Base-by-base conservation (phyloP, 2,329 filamentous ascomycete species). In the Plenodomus lindquistii region DNA sequence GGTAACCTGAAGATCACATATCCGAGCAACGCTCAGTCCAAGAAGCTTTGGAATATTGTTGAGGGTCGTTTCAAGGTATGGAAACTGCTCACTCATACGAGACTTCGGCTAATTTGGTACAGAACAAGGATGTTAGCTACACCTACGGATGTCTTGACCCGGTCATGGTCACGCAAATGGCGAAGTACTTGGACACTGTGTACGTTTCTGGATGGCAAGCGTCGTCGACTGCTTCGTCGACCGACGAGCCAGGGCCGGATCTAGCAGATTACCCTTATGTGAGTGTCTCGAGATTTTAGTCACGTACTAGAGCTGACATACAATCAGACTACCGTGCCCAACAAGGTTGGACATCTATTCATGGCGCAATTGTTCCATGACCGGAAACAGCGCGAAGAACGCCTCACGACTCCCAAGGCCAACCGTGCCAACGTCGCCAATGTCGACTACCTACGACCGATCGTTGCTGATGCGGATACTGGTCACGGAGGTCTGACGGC, bases 121-220 rank as follows among this genome's bases (percentile, higher is more conserved):
- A 96, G 89, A 88, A 82, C 69, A 85, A 85, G 65, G 88, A 94
- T 68, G 89, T 89, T 40, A 95, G 90, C 76, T 96, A 87, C 79
- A 99, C 94, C 48, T 99, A 97, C 71, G 94, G 94, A 67, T 97
- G 94, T 77, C 81, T 99, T 58, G 94, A 99, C 71, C 94, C 94
- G 10, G 96, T 96, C 47, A 97, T 97, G 89, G 84, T 99, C 72
- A 97, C 94, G 21, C 94, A 99, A 75, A 99, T 99, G 94, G 93
- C 93, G 65, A 96, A 97, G 77, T 97, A 95, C 75, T 82, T 99
- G 54, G 94, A 99, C 71, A 99, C 94, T 27, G 90, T 99, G 72
- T 99, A 99, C 74, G 94, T 99, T 54, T 97, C 94, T 45, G 94
- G 94, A 57, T 99, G 94, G 94, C 94, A 99, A 77, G 96, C 90